A percentile compares a stretch with the other conserved stretches of the same genome.
Conservation (phyloP, 768 basidiomycete genomes). For the Xerocomus spinulosus region DNA sequence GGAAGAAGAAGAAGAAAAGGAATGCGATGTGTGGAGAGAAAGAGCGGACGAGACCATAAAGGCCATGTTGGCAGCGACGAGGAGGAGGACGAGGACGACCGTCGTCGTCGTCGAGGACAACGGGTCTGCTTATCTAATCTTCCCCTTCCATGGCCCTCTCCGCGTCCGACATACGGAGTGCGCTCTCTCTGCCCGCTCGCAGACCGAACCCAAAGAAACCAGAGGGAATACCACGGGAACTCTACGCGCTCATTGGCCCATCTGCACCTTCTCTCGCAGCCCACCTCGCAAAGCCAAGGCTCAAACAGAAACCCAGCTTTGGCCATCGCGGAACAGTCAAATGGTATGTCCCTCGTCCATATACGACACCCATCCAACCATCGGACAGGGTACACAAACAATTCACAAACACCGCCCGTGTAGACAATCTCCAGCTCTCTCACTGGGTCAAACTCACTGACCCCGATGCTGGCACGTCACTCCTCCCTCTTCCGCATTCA, state of each 20-base stretch:
- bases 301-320: conserved; percentile 83
- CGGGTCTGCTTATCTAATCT: not conserved
- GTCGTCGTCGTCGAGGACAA: not conserved
- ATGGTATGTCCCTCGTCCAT: conserved; percentile 48
- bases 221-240: conserved; percentile 88
- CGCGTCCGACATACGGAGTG: conserved; percentile 80
- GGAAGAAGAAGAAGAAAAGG: not conserved
- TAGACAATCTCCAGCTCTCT: conserved; percentile 60
- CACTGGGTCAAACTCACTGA: conserved; percentile 82
- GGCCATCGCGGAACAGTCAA: conserved; percentile 58
- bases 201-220: conserved; percentile 55
- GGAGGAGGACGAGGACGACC: not conserved
- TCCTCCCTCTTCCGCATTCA: not conserved
- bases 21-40: too few species aligned
- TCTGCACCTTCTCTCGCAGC: conserved; percentile 82
- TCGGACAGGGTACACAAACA: conserved; percentile 64
- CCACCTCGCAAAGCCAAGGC: conserved; percentile 72
- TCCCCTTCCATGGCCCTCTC: conserved; percentile 51
- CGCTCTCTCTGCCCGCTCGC: conserved; percentile 64
- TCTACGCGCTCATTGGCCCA: conserved; percentile 93
- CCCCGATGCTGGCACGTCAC: conserved; percentile 47
- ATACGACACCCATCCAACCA: not conserved
- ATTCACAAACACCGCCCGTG: conserved; percentile 71
- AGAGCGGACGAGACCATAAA: not conserved
- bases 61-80: not conserved